phyloP scores from a whole-genome alignment of 2,329 filamentous ascomycete genomes.

The Calonectria naviculata region DNA sequence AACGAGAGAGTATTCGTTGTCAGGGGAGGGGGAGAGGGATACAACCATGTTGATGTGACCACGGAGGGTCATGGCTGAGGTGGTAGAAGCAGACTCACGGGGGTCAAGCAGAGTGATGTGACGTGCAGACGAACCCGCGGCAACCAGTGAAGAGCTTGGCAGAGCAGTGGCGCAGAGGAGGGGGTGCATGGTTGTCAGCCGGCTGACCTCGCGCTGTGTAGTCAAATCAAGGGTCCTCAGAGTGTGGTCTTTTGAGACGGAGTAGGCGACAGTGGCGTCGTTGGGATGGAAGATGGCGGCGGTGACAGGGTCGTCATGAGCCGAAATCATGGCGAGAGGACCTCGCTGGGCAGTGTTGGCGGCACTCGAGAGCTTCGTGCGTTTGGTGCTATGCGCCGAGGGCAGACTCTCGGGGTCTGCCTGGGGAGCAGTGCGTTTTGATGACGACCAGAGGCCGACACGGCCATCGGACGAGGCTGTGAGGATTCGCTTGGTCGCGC shows the following conservation, averaged over 20 bases:
- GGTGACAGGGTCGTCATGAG: conserved; percentile 80
- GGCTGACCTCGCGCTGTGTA: conserved; percentile 81
- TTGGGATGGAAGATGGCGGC: conserved; percentile 86
- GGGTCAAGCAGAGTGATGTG: conserved; percentile 96
- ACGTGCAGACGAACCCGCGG: conserved; percentile 83
- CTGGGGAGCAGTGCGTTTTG: conserved; percentile 79
- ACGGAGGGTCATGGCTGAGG: conserved; percentile 89
- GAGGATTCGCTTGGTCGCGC: conserved; percentile 79
- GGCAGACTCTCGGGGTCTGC: conserved; percentile 78
- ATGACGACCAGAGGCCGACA: conserved; percentile 90
- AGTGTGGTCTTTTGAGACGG: conserved; percentile 89
- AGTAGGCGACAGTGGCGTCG: conserved; percentile 91
- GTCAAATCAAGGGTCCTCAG: conserved; percentile 92
- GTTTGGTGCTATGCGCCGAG: conserved; percentile 76
- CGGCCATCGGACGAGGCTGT: conserved; percentile 86
- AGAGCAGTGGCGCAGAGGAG: conserved; percentile 84
- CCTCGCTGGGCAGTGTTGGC: conserved; percentile 76
- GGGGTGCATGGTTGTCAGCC: conserved; percentile 84
- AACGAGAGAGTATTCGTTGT: conserved; percentile 84
- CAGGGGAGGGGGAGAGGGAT: conserved; percentile 61
- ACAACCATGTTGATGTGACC: conserved; percentile 84
- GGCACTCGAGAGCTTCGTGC: conserved; percentile 71
- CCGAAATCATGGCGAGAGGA: conserved; percentile 77
- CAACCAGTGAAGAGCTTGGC: conserved; percentile 70
- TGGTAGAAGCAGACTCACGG: conserved; percentile 78